Conservation (phyloP, 192 early-diverging fungal species). For the Rhizoclosmatium sp. region DNA sequence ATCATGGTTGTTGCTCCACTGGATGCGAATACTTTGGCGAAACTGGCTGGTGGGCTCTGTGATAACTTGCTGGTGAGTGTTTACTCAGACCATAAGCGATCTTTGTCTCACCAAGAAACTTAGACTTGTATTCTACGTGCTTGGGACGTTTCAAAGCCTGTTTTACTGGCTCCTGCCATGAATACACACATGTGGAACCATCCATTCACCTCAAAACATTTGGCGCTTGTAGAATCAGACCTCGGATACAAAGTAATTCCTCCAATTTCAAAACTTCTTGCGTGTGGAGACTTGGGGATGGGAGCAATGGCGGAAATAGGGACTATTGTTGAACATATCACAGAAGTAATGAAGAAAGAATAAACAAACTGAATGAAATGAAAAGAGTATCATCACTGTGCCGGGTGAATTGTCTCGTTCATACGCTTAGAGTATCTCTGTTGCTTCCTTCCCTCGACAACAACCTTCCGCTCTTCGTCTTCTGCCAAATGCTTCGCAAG, state of each 20-base stretch:
- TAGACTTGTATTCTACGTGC: constrained; percentile 90
- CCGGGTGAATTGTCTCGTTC: neutral
- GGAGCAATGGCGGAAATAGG: constrained; percentile 90
- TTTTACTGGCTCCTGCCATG: constrained; percentile 94
- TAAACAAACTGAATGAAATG: neutral
- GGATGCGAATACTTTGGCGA: constrained; percentile 93
- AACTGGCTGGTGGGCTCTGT: constrained; percentile 88
- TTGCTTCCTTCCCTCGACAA: constrained; percentile 8
- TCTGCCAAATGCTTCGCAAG: neutral
- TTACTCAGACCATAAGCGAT: neutral
- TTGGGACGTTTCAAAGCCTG: constrained; percentile 79
- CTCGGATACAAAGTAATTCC: constrained; percentile 73
- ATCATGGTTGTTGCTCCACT: constrained; percentile 87
- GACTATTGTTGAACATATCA: constrained; percentile 55
- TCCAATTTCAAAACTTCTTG: constrained; percentile 85
- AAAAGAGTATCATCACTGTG: neutral
- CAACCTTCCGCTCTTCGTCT: neutral
- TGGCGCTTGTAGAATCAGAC: constrained; percentile 55
- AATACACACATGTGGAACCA: constrained; percentile 98
- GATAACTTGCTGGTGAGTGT: constrained; percentile 85
- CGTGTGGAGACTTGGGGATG: constrained; percentile 83
- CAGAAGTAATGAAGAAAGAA: neutral
- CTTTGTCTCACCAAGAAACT: neutral
- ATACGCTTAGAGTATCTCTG: neutral
- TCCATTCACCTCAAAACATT: constrained; percentile 81